Evolutionary conservation across 345 rosid species (phyloP).

Genomic region (Melaleuca quinquenervia): DNA sequence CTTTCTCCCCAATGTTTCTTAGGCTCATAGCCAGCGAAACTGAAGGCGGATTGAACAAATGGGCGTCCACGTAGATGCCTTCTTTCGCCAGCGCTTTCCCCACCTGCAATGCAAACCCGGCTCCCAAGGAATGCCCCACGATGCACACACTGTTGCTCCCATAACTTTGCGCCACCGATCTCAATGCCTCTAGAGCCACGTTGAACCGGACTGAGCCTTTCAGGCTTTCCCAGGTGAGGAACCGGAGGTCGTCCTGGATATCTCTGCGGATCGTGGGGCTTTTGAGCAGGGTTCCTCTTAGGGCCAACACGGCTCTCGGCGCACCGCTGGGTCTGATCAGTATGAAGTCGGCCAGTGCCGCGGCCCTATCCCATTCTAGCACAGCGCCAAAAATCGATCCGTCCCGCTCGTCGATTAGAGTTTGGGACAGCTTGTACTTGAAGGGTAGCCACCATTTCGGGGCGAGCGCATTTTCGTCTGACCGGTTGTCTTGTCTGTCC

Average conservation of each 20-base stretch:
- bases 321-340: slow-evolving; percentile 89
- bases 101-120: slow-evolving; percentile 90
- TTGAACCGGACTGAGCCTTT: slow-evolving; percentile 85
- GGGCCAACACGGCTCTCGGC: slow-evolving; percentile 70
- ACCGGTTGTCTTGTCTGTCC: slow-evolving; percentile 78
- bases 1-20: slow-evolving; percentile 78
- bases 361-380: slow-evolving; percentile 85
- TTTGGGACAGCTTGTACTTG: slow-evolving; percentile 67
- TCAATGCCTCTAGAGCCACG: slow-evolving; percentile 52
- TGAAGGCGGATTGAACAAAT: slow-evolving; percentile 92
- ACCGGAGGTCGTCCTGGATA: slow-evolving; percentile 87
- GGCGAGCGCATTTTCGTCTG: slow-evolving; percentile 60
- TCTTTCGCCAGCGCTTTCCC: slow-evolving; percentile 92
- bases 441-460: slow-evolving; percentile 96
- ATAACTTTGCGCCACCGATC: slow-evolving; percentile 49
- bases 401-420: slow-evolving; percentile 69
- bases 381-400: slow-evolving; percentile 84
- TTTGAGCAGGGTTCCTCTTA: slow-evolving; percentile 82
- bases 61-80: slow-evolving; percentile 70
- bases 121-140: slow-evolving; percentile 94
- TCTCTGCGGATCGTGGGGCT: slow-evolving; percentile 75
- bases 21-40: slow-evolving; percentile 85
- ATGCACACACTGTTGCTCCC: slow-evolving; percentile 78
- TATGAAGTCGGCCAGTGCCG: slow-evolving; percentile 69
- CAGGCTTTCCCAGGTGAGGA: slow-evolving; percentile 91